phyloP scores from a whole-genome alignment of 192 early-diverging fungal species.

The Backusella luteola region DNA sequence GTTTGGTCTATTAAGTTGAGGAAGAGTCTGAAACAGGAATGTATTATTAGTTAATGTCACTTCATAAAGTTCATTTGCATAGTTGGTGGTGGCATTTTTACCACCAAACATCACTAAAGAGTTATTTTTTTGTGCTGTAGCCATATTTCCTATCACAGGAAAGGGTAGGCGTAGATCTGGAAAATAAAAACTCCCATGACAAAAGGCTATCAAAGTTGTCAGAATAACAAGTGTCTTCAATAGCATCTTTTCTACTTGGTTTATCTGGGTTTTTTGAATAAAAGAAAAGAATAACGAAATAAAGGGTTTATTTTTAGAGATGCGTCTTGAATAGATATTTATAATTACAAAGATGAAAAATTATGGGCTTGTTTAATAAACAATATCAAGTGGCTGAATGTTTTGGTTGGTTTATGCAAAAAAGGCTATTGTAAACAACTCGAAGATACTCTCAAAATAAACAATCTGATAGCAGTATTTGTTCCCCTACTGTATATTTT shows the following conservation, averaged over 20 bases:
- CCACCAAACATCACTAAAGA: slow-evolving; percentile 18
- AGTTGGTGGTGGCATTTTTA: neutral
- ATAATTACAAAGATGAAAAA: neutral
- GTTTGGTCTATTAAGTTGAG: neutral
- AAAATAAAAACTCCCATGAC: neutral
- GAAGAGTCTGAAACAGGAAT: neutral
- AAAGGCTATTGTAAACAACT: neutral
- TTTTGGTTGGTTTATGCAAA: neutral
- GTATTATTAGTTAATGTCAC: neutral
- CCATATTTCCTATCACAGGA: slow-evolving; percentile 3
- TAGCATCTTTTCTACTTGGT: neutral
- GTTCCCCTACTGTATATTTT: neutral
- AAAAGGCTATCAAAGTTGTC: neutral
- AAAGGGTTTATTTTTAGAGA: neutral
- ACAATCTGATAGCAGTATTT: neutral
- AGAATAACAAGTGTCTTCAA: neutral
- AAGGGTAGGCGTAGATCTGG: neutral
- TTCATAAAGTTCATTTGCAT: slow-evolving; percentile 6
- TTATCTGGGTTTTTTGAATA: neutral
- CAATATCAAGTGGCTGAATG: slow-evolving; percentile 2
- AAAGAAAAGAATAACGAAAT: neutral
- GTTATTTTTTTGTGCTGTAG: neutral
- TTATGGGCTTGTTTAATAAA: neutral
- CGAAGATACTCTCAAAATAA: neutral
- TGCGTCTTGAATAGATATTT: neutral